Evolutionary conservation across 257 asterid genomes (phyloP).

Genomic region (Coffea eugenioides): DNA sequence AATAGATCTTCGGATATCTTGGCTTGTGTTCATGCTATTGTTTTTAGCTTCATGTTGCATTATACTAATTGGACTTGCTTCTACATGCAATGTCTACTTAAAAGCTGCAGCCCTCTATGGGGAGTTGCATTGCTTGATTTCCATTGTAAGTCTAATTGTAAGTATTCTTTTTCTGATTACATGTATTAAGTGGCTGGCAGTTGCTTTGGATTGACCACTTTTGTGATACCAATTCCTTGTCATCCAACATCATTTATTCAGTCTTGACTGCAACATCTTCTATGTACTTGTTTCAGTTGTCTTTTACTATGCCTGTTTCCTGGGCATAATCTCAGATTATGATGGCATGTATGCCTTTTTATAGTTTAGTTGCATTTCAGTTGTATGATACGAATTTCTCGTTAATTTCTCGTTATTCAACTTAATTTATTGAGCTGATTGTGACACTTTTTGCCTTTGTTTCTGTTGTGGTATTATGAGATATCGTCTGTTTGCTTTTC

Average conservation of each 20-base stretch:
- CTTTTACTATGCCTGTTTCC: background rate
- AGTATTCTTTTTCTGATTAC: background rate
- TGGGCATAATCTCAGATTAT: background rate
- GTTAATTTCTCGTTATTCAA: too few species aligned
- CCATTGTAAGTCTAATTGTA: background rate
- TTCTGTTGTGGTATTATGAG: background rate
- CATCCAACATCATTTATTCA: background rate
- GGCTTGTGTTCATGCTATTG: background rate
- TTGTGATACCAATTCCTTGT: background rate
- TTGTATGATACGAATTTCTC: too few species aligned
- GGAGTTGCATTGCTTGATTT: background rate
- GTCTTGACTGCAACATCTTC: background rate
- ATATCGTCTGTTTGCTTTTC: background rate
- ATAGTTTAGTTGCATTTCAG: background rate
- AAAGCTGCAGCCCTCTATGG: background rate
- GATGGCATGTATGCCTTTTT: background rate
- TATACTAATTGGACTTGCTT: background rate
- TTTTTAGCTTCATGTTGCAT: background rate
- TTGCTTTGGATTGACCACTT: background rate
- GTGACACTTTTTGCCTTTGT: background rate
- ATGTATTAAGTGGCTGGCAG: background rate
- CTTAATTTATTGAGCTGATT: background rate
- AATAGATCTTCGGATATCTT: background rate
- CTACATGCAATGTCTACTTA: background rate
- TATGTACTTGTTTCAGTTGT: background rate